These are phyloP conservation scores for Arthrobotrys entomopaga DNA, from an alignment of 2,329 filamentous ascomycete species.

Conservation along the genomic window DNA sequence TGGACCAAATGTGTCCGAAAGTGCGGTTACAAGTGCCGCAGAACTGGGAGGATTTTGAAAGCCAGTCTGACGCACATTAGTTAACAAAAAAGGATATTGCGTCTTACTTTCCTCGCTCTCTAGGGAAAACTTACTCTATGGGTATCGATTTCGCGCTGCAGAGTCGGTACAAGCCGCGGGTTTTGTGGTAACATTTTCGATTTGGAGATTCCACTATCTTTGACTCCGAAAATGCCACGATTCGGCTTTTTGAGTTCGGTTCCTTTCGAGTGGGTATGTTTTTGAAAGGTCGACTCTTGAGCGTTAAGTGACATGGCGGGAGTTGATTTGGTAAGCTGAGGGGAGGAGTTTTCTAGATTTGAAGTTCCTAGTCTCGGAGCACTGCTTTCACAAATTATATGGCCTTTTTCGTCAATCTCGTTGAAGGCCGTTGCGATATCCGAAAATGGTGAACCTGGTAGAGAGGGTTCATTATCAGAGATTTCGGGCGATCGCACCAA, in stretches of 20 bases:
- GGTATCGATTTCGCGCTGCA: slow-evolving; percentile 64
- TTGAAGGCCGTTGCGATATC: slow-evolving; percentile 13
- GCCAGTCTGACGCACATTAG: slow-evolving; percentile 19
- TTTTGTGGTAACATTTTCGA: slow-evolving; percentile 75
- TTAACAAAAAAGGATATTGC: not conserved
- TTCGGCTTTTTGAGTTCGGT: slow-evolving; percentile 37
- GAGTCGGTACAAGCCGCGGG: slow-evolving; percentile 76
- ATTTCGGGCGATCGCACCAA: slow-evolving; percentile 29
- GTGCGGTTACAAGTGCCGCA: slow-evolving; percentile 18
- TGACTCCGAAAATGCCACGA: slow-evolving; percentile 39
- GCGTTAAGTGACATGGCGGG: not conserved
- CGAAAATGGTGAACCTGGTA: slow-evolving; percentile 38
- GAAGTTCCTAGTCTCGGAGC: slow-evolving; percentile 9
- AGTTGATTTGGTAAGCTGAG: not conserved
- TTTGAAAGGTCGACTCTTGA: slow-evolving; percentile 17
- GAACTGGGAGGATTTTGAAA: slow-evolving; percentile 14
- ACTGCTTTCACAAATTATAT: not conserved
- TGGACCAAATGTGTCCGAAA: slow-evolving; percentile 64
- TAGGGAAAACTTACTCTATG: slow-evolving; percentile 60
- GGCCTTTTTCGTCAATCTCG: slow-evolving; percentile 15
- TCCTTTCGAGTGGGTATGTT: slow-evolving; percentile 20
- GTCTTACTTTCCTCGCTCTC: not conserved
- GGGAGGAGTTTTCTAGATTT: slow-evolving; percentile 1
- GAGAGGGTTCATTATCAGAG: slow-evolving; percentile 37
- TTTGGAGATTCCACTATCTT: slow-evolving; percentile 63